Base-by-base conservation (phyloP, 2,329 filamentous ascomycete genomes). In the Graphilbum fragrans region DNA sequence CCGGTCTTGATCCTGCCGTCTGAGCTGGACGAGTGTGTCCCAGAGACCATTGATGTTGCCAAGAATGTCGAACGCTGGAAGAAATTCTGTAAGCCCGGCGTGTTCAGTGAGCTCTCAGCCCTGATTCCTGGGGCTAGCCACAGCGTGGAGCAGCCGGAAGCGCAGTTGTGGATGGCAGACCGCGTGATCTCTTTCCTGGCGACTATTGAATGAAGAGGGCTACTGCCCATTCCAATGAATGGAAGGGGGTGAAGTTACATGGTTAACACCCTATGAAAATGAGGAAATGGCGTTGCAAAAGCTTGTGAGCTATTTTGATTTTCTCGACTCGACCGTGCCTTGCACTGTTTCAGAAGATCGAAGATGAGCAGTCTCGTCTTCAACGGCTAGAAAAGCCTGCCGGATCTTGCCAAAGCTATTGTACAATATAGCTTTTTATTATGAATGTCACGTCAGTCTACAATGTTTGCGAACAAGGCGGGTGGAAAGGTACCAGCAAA, bases 1-100 rank as follows among this genome's bases (percentile, higher is more conserved):
- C 73, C 76, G 1, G 58, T 86, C 1, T 61, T 83, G 48, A 74
- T 84, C 17, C 54, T 87, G 25, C 74, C 77, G 44, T 80, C 80
- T 2, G 79, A 65, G 6, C 59, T 67, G 35, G 84, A 90, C 55
- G 77, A 84, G 56, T 76, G 67, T 53, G 70, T 86, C 2, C 76
- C 81, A 1, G 44, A 52, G 1, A 55, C 50, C 2, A 61, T 86
- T 16, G 71, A 85, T 52, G 77, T 78, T 52, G 59, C 61, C 22
- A 65, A 53, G 3, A 57, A 84, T 45, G 60, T 85, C 41, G 58
- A 65, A 42, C 68, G 62, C 40, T 88, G 81, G 73, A 65, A 57
- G 46, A 50, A 53, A 0, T 57, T 65, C 6, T 71, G 62, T 44
- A 51, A 58, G 4, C 55, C 59, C 3, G 59, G 58, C 3, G 53